phyloP scores from a whole-genome alignment of 805 yeast genomes.

The Ogataea nonfermentans region DNA sequence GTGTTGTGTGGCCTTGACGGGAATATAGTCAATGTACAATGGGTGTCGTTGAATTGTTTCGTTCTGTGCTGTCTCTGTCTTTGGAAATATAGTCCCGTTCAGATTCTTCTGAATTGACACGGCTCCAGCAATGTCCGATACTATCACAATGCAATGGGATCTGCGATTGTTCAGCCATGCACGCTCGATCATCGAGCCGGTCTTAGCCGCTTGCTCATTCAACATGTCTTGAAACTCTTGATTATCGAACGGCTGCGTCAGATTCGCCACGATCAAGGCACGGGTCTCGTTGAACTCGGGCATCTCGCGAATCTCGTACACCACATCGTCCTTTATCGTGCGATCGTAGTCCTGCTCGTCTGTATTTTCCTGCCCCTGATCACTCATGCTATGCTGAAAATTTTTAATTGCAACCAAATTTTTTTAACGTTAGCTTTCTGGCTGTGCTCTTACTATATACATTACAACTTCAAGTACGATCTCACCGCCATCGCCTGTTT shows the following conservation, averaged over 20 bases:
- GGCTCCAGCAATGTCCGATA: constrained; percentile 42
- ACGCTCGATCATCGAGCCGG: constrained; percentile 36
- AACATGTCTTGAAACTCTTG: constrained; percentile 38
- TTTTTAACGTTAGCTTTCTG: not conserved
- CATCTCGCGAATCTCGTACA: constrained; percentile 34
- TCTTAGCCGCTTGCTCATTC: constrained; percentile 30
- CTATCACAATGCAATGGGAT: constrained; percentile 43
- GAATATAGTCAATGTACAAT: constrained; percentile 42
- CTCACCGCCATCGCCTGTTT: constrained; percentile 85
- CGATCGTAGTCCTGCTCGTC: constrained; percentile 20
- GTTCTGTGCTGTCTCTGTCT: constrained; percentile 8
- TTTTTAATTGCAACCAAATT: not conserved
- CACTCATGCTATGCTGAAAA: not conserved
- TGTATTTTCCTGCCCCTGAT: not conserved
- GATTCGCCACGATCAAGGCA: constrained; percentile 44
- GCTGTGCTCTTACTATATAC: constrained; percentile 11
- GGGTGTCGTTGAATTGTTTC: constrained; percentile 26
- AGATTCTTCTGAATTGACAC: constrained; percentile 34
- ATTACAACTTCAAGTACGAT: constrained; percentile 46
- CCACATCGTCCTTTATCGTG: constrained; percentile 29
- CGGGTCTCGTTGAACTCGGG: constrained; percentile 40
- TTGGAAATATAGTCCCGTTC: constrained; percentile 38
- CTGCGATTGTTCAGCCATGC: constrained; percentile 44
- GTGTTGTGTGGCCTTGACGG: constrained; percentile 43
- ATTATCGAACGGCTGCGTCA: constrained; percentile 40